Evolutionary conservation across 352 stramenopile genomes (phyloP), one percentile per base, ranked within the genome.

Genomic region (Globisporangium paddicum): DNA sequence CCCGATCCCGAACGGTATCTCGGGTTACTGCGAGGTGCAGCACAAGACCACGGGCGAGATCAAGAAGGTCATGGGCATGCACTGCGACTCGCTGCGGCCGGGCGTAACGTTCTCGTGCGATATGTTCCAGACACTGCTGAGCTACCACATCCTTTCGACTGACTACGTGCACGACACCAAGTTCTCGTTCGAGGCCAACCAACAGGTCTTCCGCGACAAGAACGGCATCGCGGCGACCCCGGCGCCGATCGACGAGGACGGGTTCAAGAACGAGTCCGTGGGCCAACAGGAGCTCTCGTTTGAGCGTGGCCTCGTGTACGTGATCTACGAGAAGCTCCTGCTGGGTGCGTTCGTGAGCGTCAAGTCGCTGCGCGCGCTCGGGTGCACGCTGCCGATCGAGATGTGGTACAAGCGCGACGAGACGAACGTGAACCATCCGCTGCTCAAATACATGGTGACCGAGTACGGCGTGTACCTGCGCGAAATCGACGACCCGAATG

Each of bases 331-430:
- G 13, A 68, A 67, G 38, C 38, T 66, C 41, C 47, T 70, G 25
- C 47, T 62, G n/a, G 32, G 51, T 9, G 37, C 41, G n/a, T 73
- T 69, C 37, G 60, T 59, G 19, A 57, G 54, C n/a, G 38, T 72
- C 19, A 53, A 50, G n/a, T 60, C 47, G 8, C 51, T 89, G 44
- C 75, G 78, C 5, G 28, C 61, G 13, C 59, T 82, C 32, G 73
- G 72, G 2, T 86, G 71, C 52, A 72, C 55, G 21, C 47, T 89
- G 50, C 76, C 76, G 0, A 79, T 89, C 46, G 79, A 86, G n/a
- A 75, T 84, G 52, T 80, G 72, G 73, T 78, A 77, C 58, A 75
- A 69, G 26, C 67, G 57, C 11, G 72, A 60, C 16, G 72, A 83
- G 53, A 76, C 65, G 14, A 64, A 72, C 14, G 55, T 66, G 3